Percentiles rank a stretch among this genome's conserved stretches.
Evolutionary conservation across 2,329 filamentous ascomycete species (phyloP).

Genomic region (Pseudopithomyces maydicus): DNA sequence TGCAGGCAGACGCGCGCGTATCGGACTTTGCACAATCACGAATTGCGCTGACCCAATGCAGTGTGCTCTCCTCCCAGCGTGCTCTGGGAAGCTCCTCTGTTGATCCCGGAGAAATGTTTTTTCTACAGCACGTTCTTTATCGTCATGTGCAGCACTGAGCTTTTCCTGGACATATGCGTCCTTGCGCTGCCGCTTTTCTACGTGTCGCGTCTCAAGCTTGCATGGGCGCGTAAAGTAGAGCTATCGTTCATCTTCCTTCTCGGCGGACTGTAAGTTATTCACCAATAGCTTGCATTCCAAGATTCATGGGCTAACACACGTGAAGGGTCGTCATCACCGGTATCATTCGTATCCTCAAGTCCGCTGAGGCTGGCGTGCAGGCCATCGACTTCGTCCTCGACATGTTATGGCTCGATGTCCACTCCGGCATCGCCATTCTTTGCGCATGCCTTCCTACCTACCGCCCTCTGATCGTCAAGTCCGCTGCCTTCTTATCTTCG

Average conservation of each 20-base stretch:
- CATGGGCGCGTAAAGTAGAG: not conserved
- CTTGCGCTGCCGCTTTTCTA: not conserved
- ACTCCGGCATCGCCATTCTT: not conserved
- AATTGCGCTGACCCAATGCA: not conserved
- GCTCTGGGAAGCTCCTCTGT: not conserved
- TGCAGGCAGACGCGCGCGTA: not conserved
- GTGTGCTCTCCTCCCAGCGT: conserved; percentile 2
- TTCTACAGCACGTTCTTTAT: conserved; percentile 2
- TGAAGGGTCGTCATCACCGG: conserved; percentile 1
- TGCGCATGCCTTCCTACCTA: conserved; percentile 4
- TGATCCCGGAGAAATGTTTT: not conserved
- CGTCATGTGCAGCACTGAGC: not conserved
- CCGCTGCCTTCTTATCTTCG: not conserved
- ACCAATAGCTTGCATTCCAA: not conserved
- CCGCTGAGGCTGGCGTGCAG: not conserved
- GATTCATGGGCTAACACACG: not conserved
- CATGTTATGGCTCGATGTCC: not conserved
- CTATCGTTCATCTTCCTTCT: not conserved
- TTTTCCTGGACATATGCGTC: not conserved
- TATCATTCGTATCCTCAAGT: not conserved
- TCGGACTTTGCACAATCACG: not conserved
- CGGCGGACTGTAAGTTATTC: not conserved
- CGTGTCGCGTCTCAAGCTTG: not conserved
- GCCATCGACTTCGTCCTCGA: conserved; percentile 4
- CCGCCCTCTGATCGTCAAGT: not conserved